Base-by-base conservation (phyloP, 805 yeast species). In the Hanseniaspora osmophila region DNA sequence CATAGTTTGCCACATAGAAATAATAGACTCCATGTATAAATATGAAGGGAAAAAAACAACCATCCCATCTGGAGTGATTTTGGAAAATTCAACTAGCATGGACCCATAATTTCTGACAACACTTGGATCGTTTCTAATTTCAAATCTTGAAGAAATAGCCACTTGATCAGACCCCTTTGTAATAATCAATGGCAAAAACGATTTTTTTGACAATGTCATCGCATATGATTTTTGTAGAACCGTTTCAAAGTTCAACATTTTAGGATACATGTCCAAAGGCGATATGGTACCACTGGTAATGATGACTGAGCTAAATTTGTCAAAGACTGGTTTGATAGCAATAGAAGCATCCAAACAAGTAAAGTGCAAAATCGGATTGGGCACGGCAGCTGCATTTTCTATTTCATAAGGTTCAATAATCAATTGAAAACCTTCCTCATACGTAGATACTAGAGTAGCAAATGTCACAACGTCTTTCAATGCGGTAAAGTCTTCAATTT, bases 101-200 rank as follows among this genome's bases (percentile, higher is more conserved):
- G 94, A 84, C 3, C 99, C 99, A 61, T 92, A 92, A 62, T 92
- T 92, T 60, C 99, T 76, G 33, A 92, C 97, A 45, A 92, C 95
- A 56, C 95, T 84, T 4, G 98, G 98, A 62, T 92, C 98, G 58
- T 92, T 92, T 62, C 99, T 73, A 49, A 92, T 92, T 64, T 92
- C 96, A 62, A 92, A 92, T 57, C 96, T 75, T 0, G 98, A 90
- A 1, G 95, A 84, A 13, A 92, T 90, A 0, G 96, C 90, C 15
- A 92, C 97, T 63, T 92, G 99, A 63, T 92, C 99, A 0, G 96
- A 84, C 0, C 98, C 98, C 60, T 94, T 90, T 0, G 99, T 90
- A 10, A 92, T 94, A 52, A 92, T 80, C 80, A 92, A 75, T 10
- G 99, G 99, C 55, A 92, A 70, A 61, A 92, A 92, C 0, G 97